Percentiles rank a stretch among this genome's conserved stretches.
These are phyloP conservation scores for Lagenidium giganteum DNA, from an alignment of 352 stramenopile species.

Conservation along the genomic window DNA sequence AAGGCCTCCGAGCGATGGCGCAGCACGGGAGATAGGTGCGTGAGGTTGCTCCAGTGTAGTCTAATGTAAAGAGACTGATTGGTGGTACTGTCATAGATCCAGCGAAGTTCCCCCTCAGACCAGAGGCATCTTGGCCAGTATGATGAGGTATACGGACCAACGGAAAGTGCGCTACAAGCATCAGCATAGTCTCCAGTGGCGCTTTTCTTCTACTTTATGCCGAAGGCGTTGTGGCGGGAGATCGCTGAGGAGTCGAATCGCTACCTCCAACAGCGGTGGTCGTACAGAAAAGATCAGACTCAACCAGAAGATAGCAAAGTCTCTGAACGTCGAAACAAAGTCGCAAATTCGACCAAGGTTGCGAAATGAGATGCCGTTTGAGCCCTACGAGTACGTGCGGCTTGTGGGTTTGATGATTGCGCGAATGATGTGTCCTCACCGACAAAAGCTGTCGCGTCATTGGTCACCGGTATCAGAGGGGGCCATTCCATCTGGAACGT, in stretches of 20 bases:
- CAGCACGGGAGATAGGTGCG: too few relatives aligned
- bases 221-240: conserved; percentile 9
- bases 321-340: neutral
- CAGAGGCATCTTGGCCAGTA: too few relatives aligned
- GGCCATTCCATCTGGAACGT: conserved; percentile 6
- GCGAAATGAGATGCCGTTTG: conserved; percentile 6
- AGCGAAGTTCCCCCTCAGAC: too few relatives aligned
- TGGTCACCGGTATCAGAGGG: conserved; percentile 17
- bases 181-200: too few relatives aligned
- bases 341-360: conserved; percentile 1
- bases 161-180: too few relatives aligned
- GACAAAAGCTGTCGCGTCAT: conserved; percentile 8
- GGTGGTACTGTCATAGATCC: too few relatives aligned
- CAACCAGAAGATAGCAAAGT: neutral
- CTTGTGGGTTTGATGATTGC: conserved; percentile 19
- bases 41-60: too few relatives aligned
- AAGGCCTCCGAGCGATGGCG: too few relatives aligned
- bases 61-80: too few relatives aligned
- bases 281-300: neutral
- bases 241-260: conserved; percentile 18
- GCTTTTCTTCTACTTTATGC: conserved; percentile 24
- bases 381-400: conserved; percentile 6
- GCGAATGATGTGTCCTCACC: conserved; percentile 13
- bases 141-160: too few relatives aligned
- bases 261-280: conserved; percentile 8